Base-by-base conservation (phyloP, 495 filamentous ascomycete genomes). In the Amorphotheca resinae region DNA sequence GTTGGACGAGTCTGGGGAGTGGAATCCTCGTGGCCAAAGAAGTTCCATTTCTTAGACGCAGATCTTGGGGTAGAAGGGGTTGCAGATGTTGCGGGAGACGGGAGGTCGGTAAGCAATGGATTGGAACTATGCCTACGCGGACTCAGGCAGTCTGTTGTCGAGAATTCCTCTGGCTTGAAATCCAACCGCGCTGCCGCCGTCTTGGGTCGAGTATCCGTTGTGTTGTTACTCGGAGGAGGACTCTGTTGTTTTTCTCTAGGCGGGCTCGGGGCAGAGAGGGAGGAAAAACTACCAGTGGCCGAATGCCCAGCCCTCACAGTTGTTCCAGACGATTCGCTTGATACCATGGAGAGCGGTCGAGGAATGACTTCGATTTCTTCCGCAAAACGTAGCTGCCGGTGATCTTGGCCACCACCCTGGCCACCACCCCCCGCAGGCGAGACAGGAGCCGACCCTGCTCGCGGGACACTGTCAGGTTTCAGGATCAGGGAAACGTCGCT, bases 401-500 rank as follows among this genome's bases (percentile, higher is more conserved):
- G 59, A 53, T 40, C 44, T 64, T 30, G 40, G 56, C 51, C 28
- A n/a, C n/a, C n/a, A n/a, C n/a, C n/a, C n/a, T n/a, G n/a, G n/a
- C n/a, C n/a, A n/a, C n/a, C n/a, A n/a, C n/a, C n/a, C 11, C 76
- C 69, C 18, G 76, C 66, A n/a, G 84, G 82, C 35, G 79, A 80
- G 30, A 66, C 61, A 4, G 86, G 84, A 4, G 82, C 79, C 53
- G 78, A 87, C 37, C 64, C 75, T 23, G 71, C 67, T 35, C 65
- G 48, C 3, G 42, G 65, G 22, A 68, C 42, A 43, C 36, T 44
- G 16, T 34, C 45, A 14, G 57, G 71, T 44, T 80, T 79, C 18
- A 85, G 63, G 34, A 93, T 82, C 15, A 76, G 70, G 5, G 77
- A 78, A 3, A 93, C 59, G 62, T 95, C 87, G 46, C 87, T 77